Conservation (phyloP, 331 rosid species). For the Saraca asoca region DNA sequence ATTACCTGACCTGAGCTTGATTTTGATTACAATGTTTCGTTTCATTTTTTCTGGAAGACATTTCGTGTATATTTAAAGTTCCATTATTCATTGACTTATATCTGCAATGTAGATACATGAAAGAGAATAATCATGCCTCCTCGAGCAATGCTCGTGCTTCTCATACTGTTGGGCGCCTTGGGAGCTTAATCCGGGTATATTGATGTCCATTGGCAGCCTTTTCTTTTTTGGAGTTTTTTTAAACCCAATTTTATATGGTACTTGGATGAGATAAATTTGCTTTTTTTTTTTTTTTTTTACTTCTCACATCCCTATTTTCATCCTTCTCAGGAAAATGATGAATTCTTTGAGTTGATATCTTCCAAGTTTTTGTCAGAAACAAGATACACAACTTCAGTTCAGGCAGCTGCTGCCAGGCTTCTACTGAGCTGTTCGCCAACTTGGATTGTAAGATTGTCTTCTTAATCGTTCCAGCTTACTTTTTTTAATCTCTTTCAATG, state of each 20-base stretch:
- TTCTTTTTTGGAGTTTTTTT: neutral
- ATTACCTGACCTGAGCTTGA: neutral
- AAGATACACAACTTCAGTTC: slow-evolving; percentile 62
- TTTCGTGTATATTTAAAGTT: neutral
- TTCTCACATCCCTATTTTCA: slow-evolving; percentile 6
- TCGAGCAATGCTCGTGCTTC: slow-evolving; percentile 78
- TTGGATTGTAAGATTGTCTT: slow-evolving; percentile 63
- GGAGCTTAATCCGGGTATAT: slow-evolving; percentile 75
- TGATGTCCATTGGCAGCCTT: neutral
- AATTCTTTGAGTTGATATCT: slow-evolving; percentile 89
- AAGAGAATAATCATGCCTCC: slow-evolving; percentile 72
- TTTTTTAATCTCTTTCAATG: neutral
- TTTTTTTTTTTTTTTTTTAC: neutral
- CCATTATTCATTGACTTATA: neutral
- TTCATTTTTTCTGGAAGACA: slow-evolving; percentile 6
- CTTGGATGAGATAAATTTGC: neutral
- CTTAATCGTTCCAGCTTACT: neutral
- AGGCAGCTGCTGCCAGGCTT: slow-evolving; percentile 83
- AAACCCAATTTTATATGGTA: neutral
- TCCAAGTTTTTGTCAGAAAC: slow-evolving; percentile 71
- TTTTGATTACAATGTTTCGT: neutral
- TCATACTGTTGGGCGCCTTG: slow-evolving; percentile 81
- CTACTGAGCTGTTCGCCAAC: slow-evolving; percentile 76
- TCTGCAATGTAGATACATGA: slow-evolving; percentile 74
- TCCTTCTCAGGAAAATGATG: slow-evolving; percentile 77